Percentiles rank a stretch among this genome's conserved stretches.
phyloP scores from a whole-genome alignment of 495 filamentous ascomycete species.

The Viridothelium virens region DNA sequence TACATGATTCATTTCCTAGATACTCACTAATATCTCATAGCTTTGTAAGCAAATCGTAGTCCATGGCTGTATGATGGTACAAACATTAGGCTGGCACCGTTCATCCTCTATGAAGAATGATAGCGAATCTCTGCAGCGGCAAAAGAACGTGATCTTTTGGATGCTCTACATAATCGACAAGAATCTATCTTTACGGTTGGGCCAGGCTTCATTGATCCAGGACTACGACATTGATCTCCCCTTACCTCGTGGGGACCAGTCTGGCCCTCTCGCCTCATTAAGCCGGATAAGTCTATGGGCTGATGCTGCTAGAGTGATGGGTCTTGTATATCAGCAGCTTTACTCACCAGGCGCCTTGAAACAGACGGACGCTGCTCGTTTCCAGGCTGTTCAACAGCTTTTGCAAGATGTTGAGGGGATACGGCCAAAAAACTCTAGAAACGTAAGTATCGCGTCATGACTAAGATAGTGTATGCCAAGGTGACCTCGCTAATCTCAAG shows the following conservation, averaged over 20 bases:
- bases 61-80: conserved; percentile 12
- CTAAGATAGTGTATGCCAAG: conserved; percentile 1
- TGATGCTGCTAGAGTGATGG: conserved; percentile 21
- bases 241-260: background rate
- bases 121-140: conserved; percentile 30
- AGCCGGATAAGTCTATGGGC: conserved; percentile 24
- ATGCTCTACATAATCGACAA: conserved; percentile 54
- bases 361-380: conserved; percentile 16
- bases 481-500: conserved; percentile 4
- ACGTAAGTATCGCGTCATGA: conserved; percentile 3
- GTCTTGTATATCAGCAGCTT: conserved; percentile 24
- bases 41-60: background rate
- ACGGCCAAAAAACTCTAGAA: conserved; percentile 13
- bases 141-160: conserved; percentile 50
- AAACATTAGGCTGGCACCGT: conserved; percentile 58
- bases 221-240: conserved; percentile 51
- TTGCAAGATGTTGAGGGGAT: conserved; percentile 16
- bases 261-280: conserved; percentile 1
- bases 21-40: background rate
- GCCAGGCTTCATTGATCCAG: conserved; percentile 52
- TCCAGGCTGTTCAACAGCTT: conserved; percentile 17
- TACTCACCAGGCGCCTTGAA: conserved; percentile 27
- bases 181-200: conserved; percentile 54
- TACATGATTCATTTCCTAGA: background rate
- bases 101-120: conserved; percentile 45